Evolutionary conservation across 2,329 filamentous ascomycete species (phyloP).

Genomic region (Phialocephala sp.): DNA sequence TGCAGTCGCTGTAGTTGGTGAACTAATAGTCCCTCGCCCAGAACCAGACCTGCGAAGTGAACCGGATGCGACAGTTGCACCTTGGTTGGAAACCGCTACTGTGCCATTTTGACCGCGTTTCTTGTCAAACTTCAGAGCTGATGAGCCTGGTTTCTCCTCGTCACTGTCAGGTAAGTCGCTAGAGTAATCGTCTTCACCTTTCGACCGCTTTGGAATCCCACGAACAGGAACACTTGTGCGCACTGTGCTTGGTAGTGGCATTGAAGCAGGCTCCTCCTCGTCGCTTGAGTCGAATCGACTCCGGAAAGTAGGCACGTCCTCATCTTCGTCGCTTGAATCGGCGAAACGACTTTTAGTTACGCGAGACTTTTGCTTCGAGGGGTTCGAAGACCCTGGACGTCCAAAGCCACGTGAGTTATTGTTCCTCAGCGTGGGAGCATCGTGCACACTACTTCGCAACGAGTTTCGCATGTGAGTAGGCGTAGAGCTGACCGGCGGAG

Average conservation of each 20-base stretch:
- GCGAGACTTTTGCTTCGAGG: slow-evolving; percentile 27
- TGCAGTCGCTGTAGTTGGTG: slow-evolving; percentile 17
- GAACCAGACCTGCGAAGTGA: slow-evolving; percentile 47
- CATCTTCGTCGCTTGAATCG: slow-evolving; percentile 45
- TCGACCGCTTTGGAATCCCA: slow-evolving; percentile 51
- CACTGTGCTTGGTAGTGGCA: slow-evolving; percentile 29
- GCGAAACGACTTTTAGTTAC: slow-evolving; percentile 39
- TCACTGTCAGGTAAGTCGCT: slow-evolving; percentile 67
- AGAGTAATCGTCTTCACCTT: slow-evolving; percentile 63
- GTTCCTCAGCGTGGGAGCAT: slow-evolving; percentile 31
- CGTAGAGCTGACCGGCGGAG: slow-evolving; percentile 48
- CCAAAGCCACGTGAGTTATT: slow-evolving; percentile 34
- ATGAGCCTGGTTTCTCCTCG: slow-evolving; percentile 51
- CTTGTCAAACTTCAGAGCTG: slow-evolving; percentile 31
- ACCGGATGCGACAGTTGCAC: slow-evolving; percentile 34
- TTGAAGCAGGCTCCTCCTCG: slow-evolving; percentile 48
- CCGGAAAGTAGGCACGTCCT: slow-evolving; percentile 40
- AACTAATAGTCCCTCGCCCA: slow-evolving; percentile 41
- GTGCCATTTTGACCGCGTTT: slow-evolving; percentile 26
- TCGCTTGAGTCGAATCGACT: slow-evolving; percentile 71
- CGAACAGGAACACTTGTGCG: slow-evolving; percentile 46
- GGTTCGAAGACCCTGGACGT: slow-evolving; percentile 28
- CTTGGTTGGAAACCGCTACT: slow-evolving; percentile 21
- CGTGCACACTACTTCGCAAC: slow-evolving; percentile 46
- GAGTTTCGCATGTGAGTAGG: slow-evolving; percentile 50